Conservation (phyloP, 1,139 yeast species). For the Waltiozyma solani region DNA sequence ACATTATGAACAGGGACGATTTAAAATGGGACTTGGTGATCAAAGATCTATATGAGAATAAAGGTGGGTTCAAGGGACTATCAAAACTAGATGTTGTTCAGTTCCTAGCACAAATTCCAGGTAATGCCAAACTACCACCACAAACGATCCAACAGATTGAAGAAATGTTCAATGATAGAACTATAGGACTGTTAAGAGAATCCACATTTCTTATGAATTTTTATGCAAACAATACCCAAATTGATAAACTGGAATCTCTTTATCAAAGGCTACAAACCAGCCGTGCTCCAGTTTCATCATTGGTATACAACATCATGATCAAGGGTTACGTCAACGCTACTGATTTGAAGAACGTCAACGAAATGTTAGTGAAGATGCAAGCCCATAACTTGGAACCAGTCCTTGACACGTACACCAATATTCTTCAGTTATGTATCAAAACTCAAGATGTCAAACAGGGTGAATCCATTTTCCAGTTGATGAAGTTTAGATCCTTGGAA, state of each 20-base stretch:
- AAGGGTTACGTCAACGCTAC: conserved; percentile 24
- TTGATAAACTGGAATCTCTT: conserved; percentile 21
- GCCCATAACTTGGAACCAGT: conserved; percentile 42
- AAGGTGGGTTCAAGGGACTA: conserved; percentile 33
- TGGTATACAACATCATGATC: conserved; percentile 20
- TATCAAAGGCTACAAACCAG: conserved; percentile 24
- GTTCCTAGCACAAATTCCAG: conserved; percentile 38
- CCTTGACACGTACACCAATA: conserved; percentile 47
- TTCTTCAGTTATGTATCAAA: conserved; percentile 58
- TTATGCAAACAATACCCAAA: conserved; percentile 20
- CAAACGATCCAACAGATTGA: conserved; percentile 29
- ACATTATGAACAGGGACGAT: conserved; percentile 32
- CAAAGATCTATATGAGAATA: conserved; percentile 28
- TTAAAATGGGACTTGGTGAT: conserved; percentile 52
- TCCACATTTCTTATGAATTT: conserved; percentile 37
- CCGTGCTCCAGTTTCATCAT: conserved; percentile 32
- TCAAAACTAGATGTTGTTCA: conserved; percentile 27
- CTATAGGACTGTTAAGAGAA: conserved; percentile 17
- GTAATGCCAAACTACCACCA: conserved; percentile 22
- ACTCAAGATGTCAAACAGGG: conserved; percentile 50
- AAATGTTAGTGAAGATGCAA: conserved; percentile 27
- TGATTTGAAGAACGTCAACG: conserved; percentile 24
- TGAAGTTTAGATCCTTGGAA: conserved; percentile 64
- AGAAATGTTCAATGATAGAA: conserved; percentile 27
- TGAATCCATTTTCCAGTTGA: conserved; percentile 64